Base-by-base conservation (phyloP, 2,329 filamentous ascomycete genomes). In the Aspergillus costaricaensis region DNA sequence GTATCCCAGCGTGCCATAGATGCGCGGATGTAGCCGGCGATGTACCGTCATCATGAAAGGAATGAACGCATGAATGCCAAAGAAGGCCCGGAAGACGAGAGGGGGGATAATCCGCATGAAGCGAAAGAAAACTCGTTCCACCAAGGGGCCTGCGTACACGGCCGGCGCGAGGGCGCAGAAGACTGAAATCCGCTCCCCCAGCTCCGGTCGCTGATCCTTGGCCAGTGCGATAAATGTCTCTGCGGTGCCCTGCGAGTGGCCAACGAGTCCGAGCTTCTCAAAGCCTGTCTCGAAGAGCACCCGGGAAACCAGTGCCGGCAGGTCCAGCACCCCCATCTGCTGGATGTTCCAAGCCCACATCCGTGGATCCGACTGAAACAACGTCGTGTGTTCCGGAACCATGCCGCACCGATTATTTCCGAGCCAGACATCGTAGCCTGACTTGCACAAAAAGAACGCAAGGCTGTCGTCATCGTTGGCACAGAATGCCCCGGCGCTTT, bases 321-420 rank as follows among this genome's bases (percentile, higher is more conserved):
- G 83, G 72, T 98, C 94, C 72, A 96, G 86, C 1, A 93, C 88
- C 3, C 92, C 94, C 90, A 97, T 96, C 71, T 96, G 91, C 0
- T 91, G 86, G 58, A 97, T 96, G 66, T 96, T 96, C 94, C 94
- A 98, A 43, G 88, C 87, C 94, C 94, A 97, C 91, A 97, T 96
- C 30, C 92, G 86, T 1, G 94, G 93, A 71, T 98, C 94, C 3
- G 80, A 80, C 65, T 90, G 87, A 2, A 85, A 77, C 41, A 97
- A 83, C 21, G 88, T 77, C 2, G 83, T 85, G 72, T 98, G 94
- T 65, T 87, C 85, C 0, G 94, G 93, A 0, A 85, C 80, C 76
- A 95, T 92, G 1, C 93, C 93, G 71, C 92, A 96, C 19, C 94
- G 85, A 72, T 96, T 97, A 77, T 96, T 96, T 4, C 94, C 94